Evolutionary conservation across 768 basidiomycete genomes (phyloP).

Genomic region (Mycena haematopus): DNA sequence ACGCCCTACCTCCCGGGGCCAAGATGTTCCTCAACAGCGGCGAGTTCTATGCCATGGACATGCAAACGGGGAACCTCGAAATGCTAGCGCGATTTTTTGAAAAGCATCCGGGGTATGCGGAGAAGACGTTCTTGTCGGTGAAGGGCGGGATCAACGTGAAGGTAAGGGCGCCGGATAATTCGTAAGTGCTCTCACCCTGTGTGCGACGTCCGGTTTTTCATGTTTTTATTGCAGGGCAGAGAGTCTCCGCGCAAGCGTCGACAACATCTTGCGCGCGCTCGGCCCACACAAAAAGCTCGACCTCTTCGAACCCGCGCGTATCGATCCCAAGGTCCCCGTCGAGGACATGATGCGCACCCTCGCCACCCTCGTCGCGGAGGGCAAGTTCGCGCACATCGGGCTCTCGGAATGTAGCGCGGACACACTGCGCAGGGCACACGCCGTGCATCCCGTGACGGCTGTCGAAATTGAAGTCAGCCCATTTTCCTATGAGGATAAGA

Average conservation of each 20-base stretch:
- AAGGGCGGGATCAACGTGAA: conserved; percentile 9
- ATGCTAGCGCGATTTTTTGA: conserved; percentile 19
- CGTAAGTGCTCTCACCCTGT: neutral
- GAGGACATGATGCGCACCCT: conserved; percentile 54
- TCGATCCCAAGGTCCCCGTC: conserved; percentile 49
- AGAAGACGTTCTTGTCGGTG: conserved; percentile 24
- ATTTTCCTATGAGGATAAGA: conserved; percentile 61
- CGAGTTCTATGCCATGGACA: conserved; percentile 62
- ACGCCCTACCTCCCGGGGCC: conserved; percentile 46
- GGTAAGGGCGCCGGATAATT: conserved; percentile 1
- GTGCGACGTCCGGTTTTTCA: neutral
- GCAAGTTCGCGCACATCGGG: conserved; percentile 65
- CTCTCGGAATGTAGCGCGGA: conserved; percentile 59
- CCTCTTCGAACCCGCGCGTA: conserved; percentile 60
- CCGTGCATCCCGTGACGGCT: conserved; percentile 57
- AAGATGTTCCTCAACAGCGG: conserved; percentile 61
- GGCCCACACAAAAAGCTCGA: conserved; percentile 62
- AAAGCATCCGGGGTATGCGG: conserved; percentile 18
- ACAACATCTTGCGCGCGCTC: conserved; percentile 50
- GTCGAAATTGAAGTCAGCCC: conserved; percentile 75
- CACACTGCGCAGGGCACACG: conserved; percentile 50
- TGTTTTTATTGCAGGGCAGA: neutral
- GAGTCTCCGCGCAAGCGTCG: conserved; percentile 42
- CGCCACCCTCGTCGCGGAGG: conserved; percentile 55
- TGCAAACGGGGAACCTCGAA: conserved; percentile 44